Percentiles rank a stretch among this genome's conserved stretches.
phyloP scores from a whole-genome alignment of 345 rosid genomes.

The Litchi chinensis region DNA sequence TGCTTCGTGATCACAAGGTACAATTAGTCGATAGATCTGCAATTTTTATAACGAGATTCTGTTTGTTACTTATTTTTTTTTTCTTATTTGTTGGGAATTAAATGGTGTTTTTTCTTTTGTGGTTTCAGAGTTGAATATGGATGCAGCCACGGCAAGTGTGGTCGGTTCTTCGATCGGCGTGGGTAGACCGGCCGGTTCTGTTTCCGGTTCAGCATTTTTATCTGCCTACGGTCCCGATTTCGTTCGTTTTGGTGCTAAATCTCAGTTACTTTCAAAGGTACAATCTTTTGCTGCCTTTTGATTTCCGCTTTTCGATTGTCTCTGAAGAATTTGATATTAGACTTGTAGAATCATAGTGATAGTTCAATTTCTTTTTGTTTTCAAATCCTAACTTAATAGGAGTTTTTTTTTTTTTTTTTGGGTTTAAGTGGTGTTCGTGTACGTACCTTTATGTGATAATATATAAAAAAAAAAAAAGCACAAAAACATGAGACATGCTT shows the following conservation, averaged over 20 bases:
- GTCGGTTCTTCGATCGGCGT: constrained; percentile 36
- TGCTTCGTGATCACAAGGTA: not conserved
- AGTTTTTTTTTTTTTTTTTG: no score
- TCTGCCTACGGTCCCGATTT: constrained; percentile 39
- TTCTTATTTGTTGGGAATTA: not conserved
- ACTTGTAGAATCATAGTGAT: not conserved
- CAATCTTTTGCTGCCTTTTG: not conserved
- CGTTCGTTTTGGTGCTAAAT: constrained; percentile 33
- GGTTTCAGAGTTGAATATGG: constrained; percentile 37
- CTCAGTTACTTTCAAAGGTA: constrained; percentile 39
- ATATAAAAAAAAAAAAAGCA: no score
- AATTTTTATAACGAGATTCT: not conserved
- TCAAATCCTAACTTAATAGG: not conserved
- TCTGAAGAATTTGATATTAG: not conserved
- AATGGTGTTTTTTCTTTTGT: not conserved
- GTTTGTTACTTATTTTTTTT: not conserved
- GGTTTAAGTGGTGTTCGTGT: no score
- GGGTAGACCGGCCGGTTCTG: constrained; percentile 29
- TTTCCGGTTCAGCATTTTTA: constrained; percentile 40
- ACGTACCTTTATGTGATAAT: no score
- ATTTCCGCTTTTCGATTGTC: not conserved
- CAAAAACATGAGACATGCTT: no score
- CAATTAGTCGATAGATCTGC: not conserved
- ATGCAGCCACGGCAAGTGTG: constrained; percentile 44
- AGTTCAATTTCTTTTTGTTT: not conserved